Base-by-base conservation (phyloP, 108 stramenopile genomes). In the Cafeteria roenbergensis region DNA sequence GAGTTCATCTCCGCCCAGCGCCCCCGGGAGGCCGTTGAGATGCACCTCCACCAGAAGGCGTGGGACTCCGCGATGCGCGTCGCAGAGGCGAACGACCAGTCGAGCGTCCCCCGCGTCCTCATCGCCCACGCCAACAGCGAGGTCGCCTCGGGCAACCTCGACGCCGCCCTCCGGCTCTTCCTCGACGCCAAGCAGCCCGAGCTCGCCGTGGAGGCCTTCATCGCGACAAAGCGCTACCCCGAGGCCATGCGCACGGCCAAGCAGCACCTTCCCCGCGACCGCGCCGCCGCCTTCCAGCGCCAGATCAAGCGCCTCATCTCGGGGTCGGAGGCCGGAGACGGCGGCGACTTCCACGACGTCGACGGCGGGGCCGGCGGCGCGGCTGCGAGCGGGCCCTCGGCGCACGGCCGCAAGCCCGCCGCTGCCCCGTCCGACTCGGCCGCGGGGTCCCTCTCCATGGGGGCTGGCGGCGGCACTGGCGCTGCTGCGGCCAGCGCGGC, bases 1-100 rank as follows among this genome's bases (percentile, higher is more conserved):
- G 80, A 78, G 71, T 85, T 83, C 55, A 51, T 85, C 33, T n/a
- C 63, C 61, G 84, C 82, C 28, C 66, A 68, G 31, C 81, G 80
- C 58, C 84, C 82, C 2, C 67, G 76, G 48, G 84, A 85, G 67
- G 84, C 84, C 63, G 80, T 85, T 60, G 82, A 85, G 20, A 85
- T 85, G 84, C 82, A 77, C 62, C 48, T 78, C 17, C 82, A 83
- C 74, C 76, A 80, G 56, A 71, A 82, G 51, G 74, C 71, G n/a
- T 85, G 78, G 78, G 56, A 38, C 35, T 55, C 60, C 31, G 82
- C 82, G 0, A 38, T 75, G 34, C 79, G 82, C 38, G 76, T 84
- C 0, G 84, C 84, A 4, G 80, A 82, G 31, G 25, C 68, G 34
- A 76, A 79, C 64, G 84, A 83, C 51, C 81, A 80, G 0, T 27